Conservation (phyloP, 306 rosid species). For the Trichosanthes cucumerina region DNA sequence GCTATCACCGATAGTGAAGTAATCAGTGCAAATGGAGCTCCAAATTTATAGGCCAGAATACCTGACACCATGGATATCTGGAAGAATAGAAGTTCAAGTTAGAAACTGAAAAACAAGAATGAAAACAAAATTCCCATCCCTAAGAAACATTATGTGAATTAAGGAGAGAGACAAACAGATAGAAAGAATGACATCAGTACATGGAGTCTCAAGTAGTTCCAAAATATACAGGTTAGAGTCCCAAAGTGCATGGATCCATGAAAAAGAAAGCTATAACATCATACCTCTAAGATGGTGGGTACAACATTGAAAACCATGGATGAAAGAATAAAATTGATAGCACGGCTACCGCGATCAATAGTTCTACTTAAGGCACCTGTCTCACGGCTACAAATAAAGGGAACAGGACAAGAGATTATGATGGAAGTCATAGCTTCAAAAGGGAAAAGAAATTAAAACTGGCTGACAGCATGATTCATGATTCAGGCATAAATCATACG, state of each 20-base stretch:
- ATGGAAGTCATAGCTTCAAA: background rate
- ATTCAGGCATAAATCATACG: background rate
- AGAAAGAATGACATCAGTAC: background rate
- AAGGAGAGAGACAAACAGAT: background rate
- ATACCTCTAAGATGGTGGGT: conserved; percentile 94
- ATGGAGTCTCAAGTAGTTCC: background rate
- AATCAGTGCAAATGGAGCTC: conserved; percentile 93
- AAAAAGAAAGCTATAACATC: conserved; percentile 13
- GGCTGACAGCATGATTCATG: background rate
- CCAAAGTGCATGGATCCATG: background rate
- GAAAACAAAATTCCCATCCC: conserved; percentile 14
- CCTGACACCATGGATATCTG: conserved; percentile 99
- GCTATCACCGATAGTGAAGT: conserved; percentile 95
- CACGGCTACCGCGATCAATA: conserved; percentile 98
- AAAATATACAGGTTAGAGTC: background rate
- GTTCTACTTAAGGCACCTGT: conserved; percentile 91
- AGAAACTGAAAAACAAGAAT: conserved; percentile 19
- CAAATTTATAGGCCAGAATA: conserved; percentile 90
- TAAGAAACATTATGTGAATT: background rate
- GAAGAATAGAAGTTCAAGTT: conserved; percentile 52
- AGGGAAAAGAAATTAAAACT: background rate
- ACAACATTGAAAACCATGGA: conserved; percentile 93
- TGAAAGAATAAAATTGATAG: conserved; percentile 87
- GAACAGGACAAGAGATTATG: conserved; percentile 4
- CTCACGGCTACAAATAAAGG: conserved; percentile 60